A percentile compares a stretch with the other conserved stretches of the same genome.
Conservation (phyloP, 208 protist species). For the Phytomonas sp. region DNA sequence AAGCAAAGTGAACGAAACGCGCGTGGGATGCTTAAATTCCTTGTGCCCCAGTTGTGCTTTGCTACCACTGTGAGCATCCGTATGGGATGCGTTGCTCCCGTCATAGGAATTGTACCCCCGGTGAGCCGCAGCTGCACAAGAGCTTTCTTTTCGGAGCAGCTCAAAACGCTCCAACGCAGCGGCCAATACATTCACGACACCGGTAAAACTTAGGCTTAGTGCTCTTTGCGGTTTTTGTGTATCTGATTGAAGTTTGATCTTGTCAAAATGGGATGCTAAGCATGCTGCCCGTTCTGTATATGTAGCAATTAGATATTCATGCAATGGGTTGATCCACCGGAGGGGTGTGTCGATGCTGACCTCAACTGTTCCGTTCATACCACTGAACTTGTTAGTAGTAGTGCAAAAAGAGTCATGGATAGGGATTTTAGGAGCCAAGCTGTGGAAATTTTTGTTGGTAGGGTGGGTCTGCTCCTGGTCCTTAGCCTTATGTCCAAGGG, state of each 20-base stretch:
- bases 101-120: background rate
- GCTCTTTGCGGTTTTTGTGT: background rate
- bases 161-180: constrained; percentile 29
- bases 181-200: constrained; percentile 28
- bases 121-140: constrained; percentile 16
- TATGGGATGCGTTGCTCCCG: background rate
- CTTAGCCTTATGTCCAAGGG: background rate
- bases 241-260: background rate
- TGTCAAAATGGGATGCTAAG: background rate
- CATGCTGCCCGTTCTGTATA: constrained; percentile 6
- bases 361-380: background rate
- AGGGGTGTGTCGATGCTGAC: constrained; percentile 16
- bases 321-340: constrained; percentile 27
- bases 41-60: background rate
- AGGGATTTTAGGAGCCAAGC: background rate
- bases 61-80: background rate
- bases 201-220: constrained; percentile 37
- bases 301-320: constrained; percentile 22
- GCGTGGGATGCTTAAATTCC: background rate
- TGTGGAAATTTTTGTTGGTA: background rate
- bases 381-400: background rate
- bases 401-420: background rate
- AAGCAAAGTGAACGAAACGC: constrained; percentile 32
- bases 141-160: constrained; percentile 30
- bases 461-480: background rate